Evolutionary conservation across 2,329 filamentous ascomycete genomes (phyloP).

Genomic region (Diaporthe eres): DNA sequence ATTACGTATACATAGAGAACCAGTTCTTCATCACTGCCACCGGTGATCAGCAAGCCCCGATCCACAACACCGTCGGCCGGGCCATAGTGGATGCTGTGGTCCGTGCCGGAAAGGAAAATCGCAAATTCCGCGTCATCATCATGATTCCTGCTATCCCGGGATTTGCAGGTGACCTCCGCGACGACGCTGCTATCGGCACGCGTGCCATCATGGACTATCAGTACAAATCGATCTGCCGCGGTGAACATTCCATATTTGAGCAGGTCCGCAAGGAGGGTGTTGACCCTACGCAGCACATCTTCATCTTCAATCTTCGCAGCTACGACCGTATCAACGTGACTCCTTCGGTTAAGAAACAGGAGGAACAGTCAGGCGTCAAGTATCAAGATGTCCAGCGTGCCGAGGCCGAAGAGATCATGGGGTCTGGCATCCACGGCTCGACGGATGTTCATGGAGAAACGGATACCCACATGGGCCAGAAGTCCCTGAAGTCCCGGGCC

Average conservation of each 20-base stretch:
- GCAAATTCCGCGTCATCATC: conserved; percentile 93
- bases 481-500: conserved; percentile 47
- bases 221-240: conserved; percentile 94
- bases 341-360: conserved; percentile 77
- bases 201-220: conserved; percentile 99
- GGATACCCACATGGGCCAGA: conserved; percentile 64
- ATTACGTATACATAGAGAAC: conserved; percentile 98
- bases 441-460: conserved; percentile 60
- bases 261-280: conserved; percentile 80
- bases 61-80: conserved; percentile 88
- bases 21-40: conserved; percentile 99
- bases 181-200: conserved; percentile 87
- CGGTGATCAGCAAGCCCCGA: conserved; percentile 85
- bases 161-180: conserved; percentile 90
- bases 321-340: conserved; percentile 95
- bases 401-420: conserved; percentile 92
- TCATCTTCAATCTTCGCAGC: conserved; percentile 92
- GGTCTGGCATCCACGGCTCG: conserved; percentile 76
- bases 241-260: conserved; percentile 90
- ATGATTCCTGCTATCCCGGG: conserved; percentile 93
- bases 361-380: conserved; percentile 84
- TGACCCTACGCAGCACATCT: conserved; percentile 85
- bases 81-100: conserved; percentile 94
- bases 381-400: conserved; percentile 91
- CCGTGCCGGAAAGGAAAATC: conserved; percentile 81